Evolutionary conservation across 768 basidiomycete species (phyloP).

Genomic region (Leccinellum rugosiceps): DNA sequence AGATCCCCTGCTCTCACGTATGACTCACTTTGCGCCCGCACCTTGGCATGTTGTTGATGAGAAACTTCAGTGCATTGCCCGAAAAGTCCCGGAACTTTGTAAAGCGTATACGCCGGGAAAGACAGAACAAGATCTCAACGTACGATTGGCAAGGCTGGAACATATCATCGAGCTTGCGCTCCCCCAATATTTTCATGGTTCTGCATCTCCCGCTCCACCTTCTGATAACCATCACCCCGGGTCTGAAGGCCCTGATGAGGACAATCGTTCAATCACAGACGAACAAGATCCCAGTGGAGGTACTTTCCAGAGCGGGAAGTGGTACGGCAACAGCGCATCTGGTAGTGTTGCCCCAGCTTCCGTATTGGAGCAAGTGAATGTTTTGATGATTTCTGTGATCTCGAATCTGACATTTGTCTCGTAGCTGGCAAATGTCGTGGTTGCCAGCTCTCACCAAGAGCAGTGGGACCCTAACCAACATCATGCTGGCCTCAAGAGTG

Average conservation of each 20-base stretch:
- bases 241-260: slow-evolving; percentile 58
- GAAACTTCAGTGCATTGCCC: slow-evolving; percentile 63
- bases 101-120: slow-evolving; percentile 88
- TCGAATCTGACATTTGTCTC: slow-evolving; percentile 20
- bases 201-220: slow-evolving; percentile 31
- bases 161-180: slow-evolving; percentile 78
- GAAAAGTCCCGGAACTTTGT: slow-evolving; percentile 85
- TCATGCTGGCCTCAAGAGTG: slow-evolving; percentile 7
- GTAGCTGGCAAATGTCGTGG: slow-evolving; percentile 54
- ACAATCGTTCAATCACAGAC: slow-evolving; percentile 66
- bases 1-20: slow-evolving; percentile 83
- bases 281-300: slow-evolving; percentile 76
- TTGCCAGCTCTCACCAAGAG: slow-evolving; percentile 36
- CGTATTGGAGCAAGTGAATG: slow-evolving; percentile 72
- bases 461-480: slow-evolving; percentile 25
- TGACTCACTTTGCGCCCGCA: slow-evolving; percentile 22
- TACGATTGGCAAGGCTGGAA: slow-evolving; percentile 72
- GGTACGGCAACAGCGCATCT: slow-evolving; percentile 81
- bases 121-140: slow-evolving; percentile 75
- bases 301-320: slow-evolving; percentile 78
- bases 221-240: slow-evolving; percentile 41
- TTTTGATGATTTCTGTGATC: slow-evolving; percentile 15
- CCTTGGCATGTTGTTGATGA: slow-evolving; percentile 10
- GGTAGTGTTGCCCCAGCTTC: slow-evolving; percentile 80
- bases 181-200: slow-evolving; percentile 63